Evolutionary conservation across 2,329 filamentous ascomycete genomes (phyloP), one percentile per base, ranked within the genome.

Genomic region (Aspergillus hiratsukae): DNA sequence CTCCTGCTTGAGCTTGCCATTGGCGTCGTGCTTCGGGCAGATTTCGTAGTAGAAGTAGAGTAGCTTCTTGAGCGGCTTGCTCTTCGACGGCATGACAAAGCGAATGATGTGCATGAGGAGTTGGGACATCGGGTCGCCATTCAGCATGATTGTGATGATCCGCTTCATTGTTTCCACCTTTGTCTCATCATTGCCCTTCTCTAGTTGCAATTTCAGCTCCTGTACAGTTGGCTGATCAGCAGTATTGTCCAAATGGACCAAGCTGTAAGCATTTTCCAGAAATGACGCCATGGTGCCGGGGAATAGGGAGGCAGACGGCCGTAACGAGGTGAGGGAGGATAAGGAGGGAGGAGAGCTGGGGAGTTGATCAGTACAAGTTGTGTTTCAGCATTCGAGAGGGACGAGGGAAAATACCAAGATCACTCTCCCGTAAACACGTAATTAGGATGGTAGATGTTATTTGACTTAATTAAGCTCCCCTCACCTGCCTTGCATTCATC

Each of bases 1-100:
- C 79, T 99, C 94, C 78, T 99, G 94, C 82, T 97, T 97, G 63
- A 99, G 81, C 83, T 97, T 99, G 70, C 94, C 94, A 71, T 82
- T 87, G 53, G 87, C 82, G 76, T 99, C 94, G 57, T 91, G 87
- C 80, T 99, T 99, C 43, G 93, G 94, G 75, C 94, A 97, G 73
- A 97, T 94, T 78, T 99, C 94, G 74, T 97, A 97, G 81, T 99
- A 99, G 76, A 99, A 94, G 79, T 99, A 99, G 55, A 99, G 84
- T 59, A 99, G 83, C 81, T 99, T 99, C 85, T 99, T 99, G 69
- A 99, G 81, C 45, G 88, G 81, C 80, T 99, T 99, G 76, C 89
- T 91, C 80, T 95, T 97, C 61, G 91, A 96, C 14, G 94, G 94
- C 94, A 99, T 99, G 68, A 99, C 92, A 74, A 99, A 99, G 74